Base-by-base conservation (phyloP, 306 rosid genomes). In the Medicago ruthenica region DNA sequence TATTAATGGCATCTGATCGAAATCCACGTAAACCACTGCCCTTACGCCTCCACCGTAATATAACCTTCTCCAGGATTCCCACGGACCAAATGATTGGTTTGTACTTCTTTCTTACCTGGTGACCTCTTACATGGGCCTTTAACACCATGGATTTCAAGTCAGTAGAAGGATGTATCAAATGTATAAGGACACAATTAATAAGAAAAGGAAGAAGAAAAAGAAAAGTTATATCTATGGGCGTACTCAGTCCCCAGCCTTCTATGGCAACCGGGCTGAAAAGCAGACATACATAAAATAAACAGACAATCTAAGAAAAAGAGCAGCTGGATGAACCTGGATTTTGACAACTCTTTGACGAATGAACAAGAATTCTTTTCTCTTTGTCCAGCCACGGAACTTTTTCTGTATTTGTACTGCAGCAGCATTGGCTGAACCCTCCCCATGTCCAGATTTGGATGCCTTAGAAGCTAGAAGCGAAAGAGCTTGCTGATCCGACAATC, bases 71-170 rank as follows among this genome's bases (percentile, higher is more conserved):
- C 79, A 93, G 73, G 75, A 93, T 87, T 74, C 98, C 96, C n/a
- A 93, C 96, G 1, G 98, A 86, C 98, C 98, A 93, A 54, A 84
- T 73, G 70, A 92, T 71, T 67, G 90, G 4, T 75, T 75, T 90
- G 45, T 87, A 86, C 85, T 89, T 71, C 86, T 90, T 93, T 81
- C 98, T 86, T 63, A 90, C 98, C 80, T 93, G 98, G 84, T 93
- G 98, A 62, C 98, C 98, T 83, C 98, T 89, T 53, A 93, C 90
- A 83, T 86, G 95, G 83, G 98, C 98, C 98, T 92, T 78, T 72
- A 57, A 74, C 76, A 81, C 59, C 73, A 82, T 41, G 72, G 67
- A 82, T 81, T 61, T 54, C 64, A 59, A 65, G 81, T 90, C 83
- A 92, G 83, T 63, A 45, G 60, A 59, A 61, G 78, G 7, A 70